Percentiles rank a stretch among this genome's conserved stretches.
Evolutionary conservation across 345 rosid species (phyloP).

Genomic region (Salix exigua): DNA sequence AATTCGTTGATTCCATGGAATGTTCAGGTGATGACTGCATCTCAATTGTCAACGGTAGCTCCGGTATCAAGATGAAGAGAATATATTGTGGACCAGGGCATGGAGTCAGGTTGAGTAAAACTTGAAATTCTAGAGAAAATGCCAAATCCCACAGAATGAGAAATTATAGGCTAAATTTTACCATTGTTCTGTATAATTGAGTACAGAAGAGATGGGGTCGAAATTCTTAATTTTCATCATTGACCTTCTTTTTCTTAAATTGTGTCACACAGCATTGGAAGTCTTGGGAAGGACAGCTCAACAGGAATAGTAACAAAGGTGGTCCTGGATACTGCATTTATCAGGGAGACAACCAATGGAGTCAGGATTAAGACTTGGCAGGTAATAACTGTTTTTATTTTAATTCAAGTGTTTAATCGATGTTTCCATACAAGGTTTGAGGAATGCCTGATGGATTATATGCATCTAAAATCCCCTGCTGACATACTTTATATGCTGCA

Average conservation of each 20-base stretch:
- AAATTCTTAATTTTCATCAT: background rate
- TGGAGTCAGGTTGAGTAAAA: conserved; percentile 65
- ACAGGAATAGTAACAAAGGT: conserved; percentile 71
- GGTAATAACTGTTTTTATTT: conserved; percentile 37
- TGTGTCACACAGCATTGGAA: conserved; percentile 61
- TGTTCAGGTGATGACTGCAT: conserved; percentile 82
- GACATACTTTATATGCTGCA: conserved; percentile 16
- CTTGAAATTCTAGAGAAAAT: background rate
- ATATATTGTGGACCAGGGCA: conserved; percentile 95
- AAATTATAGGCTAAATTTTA: background rate
- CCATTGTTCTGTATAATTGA: background rate
- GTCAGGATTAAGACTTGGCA: conserved; percentile 98
- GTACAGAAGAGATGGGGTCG: background rate
- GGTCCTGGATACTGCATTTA: conserved; percentile 77
- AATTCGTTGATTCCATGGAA: conserved; percentile 17
- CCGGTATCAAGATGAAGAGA: conserved; percentile 77
- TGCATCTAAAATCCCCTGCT: background rate
- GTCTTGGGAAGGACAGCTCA: conserved; percentile 86
- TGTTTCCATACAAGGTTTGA: background rate
- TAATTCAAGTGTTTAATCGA: background rate
- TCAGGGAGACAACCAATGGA: conserved; percentile 78
- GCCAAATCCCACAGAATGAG: background rate
- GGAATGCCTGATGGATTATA: background rate
- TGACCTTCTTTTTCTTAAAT: background rate
- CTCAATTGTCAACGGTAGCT: conserved; percentile 81